A percentile compares a stretch with the other conserved stretches of the same genome.
These are phyloP conservation scores for Dorcoceras hygrometricum DNA, from an alignment of 257 asterid genomes.

Conservation along the genomic window DNA sequence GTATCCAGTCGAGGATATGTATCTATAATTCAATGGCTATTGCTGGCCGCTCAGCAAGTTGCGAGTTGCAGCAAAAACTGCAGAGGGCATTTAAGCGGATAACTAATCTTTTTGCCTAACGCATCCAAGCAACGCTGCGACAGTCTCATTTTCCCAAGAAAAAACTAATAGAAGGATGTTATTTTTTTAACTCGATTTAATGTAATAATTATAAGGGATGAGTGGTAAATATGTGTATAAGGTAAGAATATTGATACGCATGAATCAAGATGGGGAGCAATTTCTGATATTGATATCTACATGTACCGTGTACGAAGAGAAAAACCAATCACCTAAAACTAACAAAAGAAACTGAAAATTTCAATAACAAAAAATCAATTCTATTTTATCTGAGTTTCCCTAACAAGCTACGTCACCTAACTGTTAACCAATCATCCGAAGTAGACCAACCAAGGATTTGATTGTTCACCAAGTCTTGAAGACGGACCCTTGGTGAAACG, in stretches of 20 bases:
- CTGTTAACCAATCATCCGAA: slow-evolving; percentile 38
- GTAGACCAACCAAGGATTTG: slow-evolving; percentile 27
- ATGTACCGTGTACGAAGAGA: too few species aligned
- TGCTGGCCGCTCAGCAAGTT: neutral
- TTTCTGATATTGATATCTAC: too few species aligned
- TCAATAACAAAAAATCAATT: slow-evolving; percentile 18
- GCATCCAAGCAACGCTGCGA: slow-evolving; percentile 4
- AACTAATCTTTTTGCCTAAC: neutral
- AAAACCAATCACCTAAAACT: too few species aligned
- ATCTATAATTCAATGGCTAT: neutral
- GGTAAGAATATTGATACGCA: neutral
- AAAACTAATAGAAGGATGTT: neutral
- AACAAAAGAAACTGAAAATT: neutral
- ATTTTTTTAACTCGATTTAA: too few species aligned
- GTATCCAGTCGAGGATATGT: neutral
- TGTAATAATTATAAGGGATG: too few species aligned
- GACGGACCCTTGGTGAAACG: slow-evolving; percentile 35
- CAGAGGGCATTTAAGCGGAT: neutral
- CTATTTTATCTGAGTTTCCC: neutral
- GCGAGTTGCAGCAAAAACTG: neutral
- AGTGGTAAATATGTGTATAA: too few species aligned
- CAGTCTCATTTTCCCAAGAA: slow-evolving; percentile 24
- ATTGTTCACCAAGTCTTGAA: slow-evolving; percentile 24
- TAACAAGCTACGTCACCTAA: slow-evolving; percentile 28
- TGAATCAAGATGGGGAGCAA: too few species aligned